phyloP scores from a whole-genome alignment of 2,329 filamentous ascomycete genomes.

The Pyrenochaeta sp. region DNA sequence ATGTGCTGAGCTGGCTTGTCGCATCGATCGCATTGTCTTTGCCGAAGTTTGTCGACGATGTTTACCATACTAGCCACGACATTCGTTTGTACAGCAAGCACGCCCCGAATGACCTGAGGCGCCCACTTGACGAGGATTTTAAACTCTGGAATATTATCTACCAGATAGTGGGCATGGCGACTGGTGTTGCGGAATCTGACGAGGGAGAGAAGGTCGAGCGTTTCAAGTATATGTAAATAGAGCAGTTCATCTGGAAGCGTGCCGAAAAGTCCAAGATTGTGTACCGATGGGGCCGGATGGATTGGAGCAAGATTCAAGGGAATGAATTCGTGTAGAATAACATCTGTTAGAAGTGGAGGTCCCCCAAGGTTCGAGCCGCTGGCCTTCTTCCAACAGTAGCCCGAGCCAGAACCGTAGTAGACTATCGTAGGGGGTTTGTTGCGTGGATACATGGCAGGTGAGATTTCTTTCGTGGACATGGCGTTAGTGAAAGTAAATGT shows the following conservation, averaged over 20 bases:
- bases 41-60: constrained; percentile 7
- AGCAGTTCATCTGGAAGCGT: constrained; percentile 11
- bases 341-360: constrained; percentile 3
- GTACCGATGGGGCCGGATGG: constrained; percentile 2
- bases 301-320: constrained; percentile 9
- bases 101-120: constrained; percentile 8
- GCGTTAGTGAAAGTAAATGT: no score
- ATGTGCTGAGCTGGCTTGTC: constrained; percentile 11
- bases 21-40: constrained; percentile 10
- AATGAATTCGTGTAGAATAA: constrained; percentile 3
- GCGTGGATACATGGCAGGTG: no score
- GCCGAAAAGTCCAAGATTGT: constrained; percentile 6
- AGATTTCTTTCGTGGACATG: no score
- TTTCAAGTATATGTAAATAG: constrained; percentile 9
- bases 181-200: constrained; percentile 9
- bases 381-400: no score
- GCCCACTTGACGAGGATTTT: constrained; percentile 10
- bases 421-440: no score
- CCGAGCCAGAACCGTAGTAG: no score
- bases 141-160: constrained; percentile 12
- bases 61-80: constrained; percentile 3
- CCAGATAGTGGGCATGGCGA: constrained; percentile 8
- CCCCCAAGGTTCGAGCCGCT: no score
- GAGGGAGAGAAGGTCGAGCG: constrained; percentile 8
- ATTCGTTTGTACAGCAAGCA: constrained; percentile 13